phyloP scores from a whole-genome alignment of 176 grass and related monocot genomes.

The Cocos nucifera region DNA sequence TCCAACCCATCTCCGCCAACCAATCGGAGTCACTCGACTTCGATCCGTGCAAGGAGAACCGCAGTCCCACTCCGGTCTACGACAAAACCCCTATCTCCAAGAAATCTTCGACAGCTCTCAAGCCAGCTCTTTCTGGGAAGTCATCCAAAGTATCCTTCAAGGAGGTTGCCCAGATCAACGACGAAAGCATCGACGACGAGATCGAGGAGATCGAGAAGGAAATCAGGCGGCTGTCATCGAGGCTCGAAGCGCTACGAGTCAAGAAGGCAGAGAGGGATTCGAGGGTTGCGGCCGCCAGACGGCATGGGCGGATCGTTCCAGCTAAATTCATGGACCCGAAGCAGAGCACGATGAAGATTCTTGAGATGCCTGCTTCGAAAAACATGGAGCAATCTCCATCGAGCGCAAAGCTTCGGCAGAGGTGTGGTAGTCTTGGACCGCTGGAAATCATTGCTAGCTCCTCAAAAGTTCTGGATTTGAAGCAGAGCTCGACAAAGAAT shows the following conservation, averaged over 20 bases:
- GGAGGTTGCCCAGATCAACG: neutral
- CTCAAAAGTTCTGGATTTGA: neutral
- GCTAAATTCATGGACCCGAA: conserved; percentile 38
- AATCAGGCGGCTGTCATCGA: conserved; percentile 13
- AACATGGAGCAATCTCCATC: neutral
- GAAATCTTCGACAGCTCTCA: conserved; percentile 5
- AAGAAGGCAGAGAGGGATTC: conserved; percentile 20
- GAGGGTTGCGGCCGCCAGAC: conserved; percentile 5
- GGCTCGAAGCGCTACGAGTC: conserved; percentile 23
- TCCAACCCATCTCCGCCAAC: conserved; percentile 22
- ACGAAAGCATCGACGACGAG: conserved; percentile 18
- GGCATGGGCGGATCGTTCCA: conserved; percentile 23
- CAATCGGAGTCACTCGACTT: conserved; percentile 8
- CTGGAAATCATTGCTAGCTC: conserved; percentile 17
- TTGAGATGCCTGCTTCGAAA: neutral
- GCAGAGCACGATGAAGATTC: neutral
- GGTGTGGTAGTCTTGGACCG: conserved; percentile 17
- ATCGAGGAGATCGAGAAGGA: conserved; percentile 37
- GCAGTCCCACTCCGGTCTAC: neutral
- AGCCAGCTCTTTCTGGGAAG: conserved; percentile 1
- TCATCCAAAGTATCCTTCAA: conserved; percentile 4
- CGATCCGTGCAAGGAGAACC: conserved; percentile 26
- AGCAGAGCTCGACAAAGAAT: conserved; percentile 6
- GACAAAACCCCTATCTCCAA: neutral
- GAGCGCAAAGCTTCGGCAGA: neutral